Evolutionary conservation across 805 yeast species (phyloP).

Genomic region (Ascoidea rubescens): DNA sequence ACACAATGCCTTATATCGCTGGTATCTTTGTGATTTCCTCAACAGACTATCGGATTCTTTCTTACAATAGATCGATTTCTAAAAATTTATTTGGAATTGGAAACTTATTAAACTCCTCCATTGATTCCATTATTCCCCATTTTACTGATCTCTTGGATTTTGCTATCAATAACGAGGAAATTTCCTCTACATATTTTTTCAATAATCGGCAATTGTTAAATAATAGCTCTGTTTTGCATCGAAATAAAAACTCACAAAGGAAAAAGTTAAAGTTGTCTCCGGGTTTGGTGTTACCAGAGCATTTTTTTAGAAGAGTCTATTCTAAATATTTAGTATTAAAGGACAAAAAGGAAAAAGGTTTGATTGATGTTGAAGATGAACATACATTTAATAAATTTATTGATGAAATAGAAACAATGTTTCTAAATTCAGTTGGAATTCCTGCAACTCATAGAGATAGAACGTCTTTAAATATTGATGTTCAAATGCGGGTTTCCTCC

Average conservation of each 20-base stretch:
- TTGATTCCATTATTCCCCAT: constrained; percentile 48
- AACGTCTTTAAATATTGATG: constrained; percentile 47
- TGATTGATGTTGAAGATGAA: constrained; percentile 1
- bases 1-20: constrained; percentile 74
- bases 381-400: constrained; percentile 1
- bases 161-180: constrained; percentile 22
- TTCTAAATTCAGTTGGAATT: constrained; percentile 51
- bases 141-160: constrained; percentile 24
- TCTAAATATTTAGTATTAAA: constrained; percentile 23
- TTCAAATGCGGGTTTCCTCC: constrained; percentile 63
- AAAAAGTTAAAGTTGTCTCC: constrained; percentile 19
- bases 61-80: constrained; percentile 68
- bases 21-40: constrained; percentile 64
- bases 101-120: constrained; percentile 28
- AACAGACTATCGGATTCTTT: constrained; percentile 32
- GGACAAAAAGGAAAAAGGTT: neutral
- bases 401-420: constrained; percentile 28
- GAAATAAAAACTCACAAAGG: constrained; percentile 1
- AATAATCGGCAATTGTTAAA: constrained; percentile 2
- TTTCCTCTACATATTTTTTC: constrained; percentile 13
- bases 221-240: constrained; percentile 13
- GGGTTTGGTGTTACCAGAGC: constrained; percentile 84
- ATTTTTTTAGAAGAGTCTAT: constrained; percentile 62
- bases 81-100: constrained; percentile 61
- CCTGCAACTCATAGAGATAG: constrained; percentile 65